Conservation (phyloP, 306 rosid species). For the Amphicarpaea edgeworthii region DNA sequence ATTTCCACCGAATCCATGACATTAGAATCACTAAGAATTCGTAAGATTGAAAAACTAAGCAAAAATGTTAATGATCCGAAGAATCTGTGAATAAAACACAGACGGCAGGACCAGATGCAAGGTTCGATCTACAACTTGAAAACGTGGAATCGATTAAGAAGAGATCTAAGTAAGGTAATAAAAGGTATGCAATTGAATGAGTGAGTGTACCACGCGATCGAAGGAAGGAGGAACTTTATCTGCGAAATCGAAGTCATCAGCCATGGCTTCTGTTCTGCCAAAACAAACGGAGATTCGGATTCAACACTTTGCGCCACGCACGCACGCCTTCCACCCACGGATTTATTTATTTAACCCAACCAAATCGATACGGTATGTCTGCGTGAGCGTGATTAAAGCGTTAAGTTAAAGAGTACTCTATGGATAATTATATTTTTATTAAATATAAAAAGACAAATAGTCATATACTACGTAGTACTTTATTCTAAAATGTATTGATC, state of each 20-base stretch:
- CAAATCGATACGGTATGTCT: not conserved
- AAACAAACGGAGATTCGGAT: not conserved
- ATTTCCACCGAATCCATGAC: not conserved
- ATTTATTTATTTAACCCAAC: not conserved
- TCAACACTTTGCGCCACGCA: not conserved
- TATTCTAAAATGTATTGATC: no score
- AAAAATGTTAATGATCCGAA: not conserved
- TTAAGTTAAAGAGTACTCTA: no score
- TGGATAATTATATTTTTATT: no score
- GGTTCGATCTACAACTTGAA: conserved; percentile 25
- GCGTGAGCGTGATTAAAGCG: no score
- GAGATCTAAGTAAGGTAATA: not conserved
- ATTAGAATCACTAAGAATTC: not conserved
- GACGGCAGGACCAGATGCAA: conserved; percentile 22
- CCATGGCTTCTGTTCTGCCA: conserved; percentile 48
- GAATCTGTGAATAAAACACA: conserved; percentile 14
- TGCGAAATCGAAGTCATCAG: conserved; percentile 52
- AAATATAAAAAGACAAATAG: no score
- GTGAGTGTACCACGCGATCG: conserved; percentile 53
- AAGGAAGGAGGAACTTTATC: conserved; percentile 58
- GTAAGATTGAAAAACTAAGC: not conserved
- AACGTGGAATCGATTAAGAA: conserved; percentile 23
- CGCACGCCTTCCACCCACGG: conserved; percentile 5
- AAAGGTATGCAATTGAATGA: not conserved
- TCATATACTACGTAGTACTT: no score